Base-by-base conservation (phyloP, 495 filamentous ascomycete genomes). In the Penicillium ochrochloron region DNA sequence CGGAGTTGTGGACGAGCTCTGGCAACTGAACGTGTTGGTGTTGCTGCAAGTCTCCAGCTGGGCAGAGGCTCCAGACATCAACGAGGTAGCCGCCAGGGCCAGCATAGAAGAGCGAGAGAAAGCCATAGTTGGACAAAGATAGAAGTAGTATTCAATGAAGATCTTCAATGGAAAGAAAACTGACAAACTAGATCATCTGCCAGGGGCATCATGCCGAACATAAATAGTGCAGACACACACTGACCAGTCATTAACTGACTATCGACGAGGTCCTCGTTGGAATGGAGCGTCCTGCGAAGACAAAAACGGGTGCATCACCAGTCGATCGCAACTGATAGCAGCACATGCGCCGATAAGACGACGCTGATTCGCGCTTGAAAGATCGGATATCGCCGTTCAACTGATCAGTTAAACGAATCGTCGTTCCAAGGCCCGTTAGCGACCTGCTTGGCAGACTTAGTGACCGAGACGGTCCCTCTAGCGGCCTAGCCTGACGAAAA, bases 1-100 rank as follows among this genome's bases (percentile, higher is more conserved):
- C 62, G 87, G 78, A n/a, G 75, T 54, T 60, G 71, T 66, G 39
- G 72, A 70, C 17, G 71, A 75, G 65, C 72, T 76, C 9, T 76
- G 73, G 65, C 80, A 82, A 69, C 79, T 82, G 44, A 78, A 65
- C 14, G 70, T 67, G 35, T 57, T 72, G 67, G 72, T 64, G 51
- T 58, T 66, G 63, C 63, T 59, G 65, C 78, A 80, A 25, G 73
- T 64, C 39, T 70, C 53, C 12, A 74, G 58, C 44, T 57, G 39
- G 44, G 74, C 74, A 41, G 69, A 57, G 17, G 63, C 70, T 17
- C 71, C 62, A n/a, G 68, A 57, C 57, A 67, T 37, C 5, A 73
- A 31, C 21, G 58, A 59, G 48, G 70, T 61, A 2, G 73, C 66
- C 19, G 68, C 60, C 27, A 80, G 59, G 64, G 73, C 74, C n/a